phyloP scores from a whole-genome alignment of 2,329 filamentous ascomycete genomes.

The Polychaeton citri region DNA sequence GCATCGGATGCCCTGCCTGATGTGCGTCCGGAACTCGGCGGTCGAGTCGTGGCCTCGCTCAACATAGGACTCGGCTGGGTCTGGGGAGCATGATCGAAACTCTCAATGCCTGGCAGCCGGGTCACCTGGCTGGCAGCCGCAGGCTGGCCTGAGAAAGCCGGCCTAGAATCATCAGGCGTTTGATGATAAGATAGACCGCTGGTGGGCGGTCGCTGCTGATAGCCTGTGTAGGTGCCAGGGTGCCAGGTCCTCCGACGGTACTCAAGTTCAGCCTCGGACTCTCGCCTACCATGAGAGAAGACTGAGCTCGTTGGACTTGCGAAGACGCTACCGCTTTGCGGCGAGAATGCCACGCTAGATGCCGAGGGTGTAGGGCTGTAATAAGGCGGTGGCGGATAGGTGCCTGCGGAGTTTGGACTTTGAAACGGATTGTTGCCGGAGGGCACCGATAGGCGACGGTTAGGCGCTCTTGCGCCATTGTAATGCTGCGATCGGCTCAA shows the following conservation, averaged over 20 bases:
- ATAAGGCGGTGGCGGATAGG: constrained; percentile 43
- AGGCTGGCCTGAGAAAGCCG: constrained; percentile 41
- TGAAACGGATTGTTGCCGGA: constrained; percentile 64
- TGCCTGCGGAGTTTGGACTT: constrained; percentile 39
- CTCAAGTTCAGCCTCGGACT: constrained; percentile 60
- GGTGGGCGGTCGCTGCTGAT: constrained; percentile 47
- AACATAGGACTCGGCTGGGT: constrained; percentile 60
- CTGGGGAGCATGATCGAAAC: constrained; percentile 66
- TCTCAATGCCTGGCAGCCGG: constrained; percentile 79
- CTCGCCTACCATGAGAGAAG: constrained; percentile 50
- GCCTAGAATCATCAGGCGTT: constrained; percentile 50
- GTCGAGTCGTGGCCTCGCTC: constrained; percentile 39
- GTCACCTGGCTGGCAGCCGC: constrained; percentile 43
- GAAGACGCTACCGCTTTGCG: constrained; percentile 46
- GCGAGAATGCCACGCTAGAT: constrained; percentile 41
- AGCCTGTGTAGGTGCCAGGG: constrained; percentile 55
- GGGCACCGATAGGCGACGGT: constrained; percentile 69
- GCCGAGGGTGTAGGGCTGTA: constrained; percentile 43
- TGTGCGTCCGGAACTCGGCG: constrained; percentile 27
- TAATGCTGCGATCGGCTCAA: constrained; percentile 60
- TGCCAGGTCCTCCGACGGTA: constrained; percentile 85
- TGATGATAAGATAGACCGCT: constrained; percentile 66
- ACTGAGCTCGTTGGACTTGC: constrained; percentile 54
- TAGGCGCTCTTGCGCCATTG: constrained; percentile 56
- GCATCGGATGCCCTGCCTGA: constrained; percentile 35